Evolutionary conservation across 768 basidiomycete genomes (phyloP).

Genomic region (Cantharellus cinnabarinus): DNA sequence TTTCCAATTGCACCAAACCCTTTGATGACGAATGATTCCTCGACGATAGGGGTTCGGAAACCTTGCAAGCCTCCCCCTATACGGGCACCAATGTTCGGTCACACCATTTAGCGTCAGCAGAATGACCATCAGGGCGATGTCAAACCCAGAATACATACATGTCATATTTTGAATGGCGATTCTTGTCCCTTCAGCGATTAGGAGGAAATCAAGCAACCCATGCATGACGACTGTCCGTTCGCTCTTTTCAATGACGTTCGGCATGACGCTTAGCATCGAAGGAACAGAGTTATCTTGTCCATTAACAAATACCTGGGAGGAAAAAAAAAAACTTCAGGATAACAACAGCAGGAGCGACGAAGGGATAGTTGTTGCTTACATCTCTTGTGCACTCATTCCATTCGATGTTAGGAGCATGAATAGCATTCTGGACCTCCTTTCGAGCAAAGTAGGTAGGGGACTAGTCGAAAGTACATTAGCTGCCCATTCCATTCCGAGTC

Average conservation of each 20-base stretch:
- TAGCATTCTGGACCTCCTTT: slow-evolving; percentile 42
- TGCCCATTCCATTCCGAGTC: slow-evolving; percentile 17
- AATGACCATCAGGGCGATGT: slow-evolving; percentile 42
- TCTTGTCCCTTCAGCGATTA: slow-evolving; percentile 44
- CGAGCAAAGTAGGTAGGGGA: slow-evolving; percentile 49
- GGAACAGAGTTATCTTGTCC: slow-evolving; percentile 21
- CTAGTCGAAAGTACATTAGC: slow-evolving; percentile 20
- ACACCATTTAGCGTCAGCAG: too few species aligned
- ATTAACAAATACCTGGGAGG: slow-evolving; percentile 34
- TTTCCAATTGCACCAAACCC: not conserved
- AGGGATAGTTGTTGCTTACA: not conserved
- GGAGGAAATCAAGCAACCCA: slow-evolving; percentile 35
- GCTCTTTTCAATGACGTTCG: too few species aligned
- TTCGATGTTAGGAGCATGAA: slow-evolving; percentile 44
- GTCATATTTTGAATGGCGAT: slow-evolving; percentile 33
- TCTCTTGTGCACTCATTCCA: slow-evolving; percentile 43
- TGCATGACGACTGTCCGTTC: too few species aligned
- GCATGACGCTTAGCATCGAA: too few species aligned
- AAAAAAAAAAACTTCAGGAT: not conserved
- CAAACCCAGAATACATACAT: slow-evolving; percentile 25
- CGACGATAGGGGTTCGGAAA: not conserved
- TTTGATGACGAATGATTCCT: not conserved
- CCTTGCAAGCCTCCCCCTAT: not conserved
- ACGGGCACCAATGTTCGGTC: slow-evolving; percentile 29
- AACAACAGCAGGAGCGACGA: not conserved